phyloP scores from a whole-genome alignment of 2,329 filamentous ascomycete species.

The Cladosporium colombiae region DNA sequence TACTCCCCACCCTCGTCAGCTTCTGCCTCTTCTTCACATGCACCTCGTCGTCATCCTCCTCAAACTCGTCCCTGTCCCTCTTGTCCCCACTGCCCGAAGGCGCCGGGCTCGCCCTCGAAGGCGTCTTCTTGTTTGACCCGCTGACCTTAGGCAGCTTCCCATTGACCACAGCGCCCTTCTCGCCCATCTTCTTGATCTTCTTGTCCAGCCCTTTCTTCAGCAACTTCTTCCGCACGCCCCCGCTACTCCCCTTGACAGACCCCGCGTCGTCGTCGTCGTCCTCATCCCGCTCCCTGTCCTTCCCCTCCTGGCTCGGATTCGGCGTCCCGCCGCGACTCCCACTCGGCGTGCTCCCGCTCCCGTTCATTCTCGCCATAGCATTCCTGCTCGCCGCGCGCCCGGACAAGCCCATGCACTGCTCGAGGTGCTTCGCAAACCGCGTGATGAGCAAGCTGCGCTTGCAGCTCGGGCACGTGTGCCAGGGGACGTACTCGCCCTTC shows the following conservation, averaged over 20 bases:
- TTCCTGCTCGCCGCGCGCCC: slow-evolving; percentile 54
- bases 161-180: slow-evolving; percentile 32
- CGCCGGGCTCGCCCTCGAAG: slow-evolving; percentile 25
- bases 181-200: slow-evolving; percentile 47
- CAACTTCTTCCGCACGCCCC: slow-evolving; percentile 39
- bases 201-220: slow-evolving; percentile 44
- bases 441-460: slow-evolving; percentile 63
- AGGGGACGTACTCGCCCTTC: slow-evolving; percentile 54
- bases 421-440: slow-evolving; percentile 61
- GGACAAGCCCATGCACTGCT: slow-evolving; percentile 61
- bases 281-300: slow-evolving; percentile 26
- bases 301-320: slow-evolving; percentile 26
- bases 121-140: slow-evolving; percentile 27
- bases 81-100: slow-evolving; percentile 30
- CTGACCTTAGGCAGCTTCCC: slow-evolving; percentile 36
- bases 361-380: slow-evolving; percentile 49
- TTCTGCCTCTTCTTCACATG: slow-evolving; percentile 41
- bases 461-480: slow-evolving; percentile 61
- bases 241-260: slow-evolving; percentile 28
- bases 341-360: slow-evolving; percentile 32
- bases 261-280: slow-evolving; percentile 35
- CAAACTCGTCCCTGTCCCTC: slow-evolving; percentile 34
- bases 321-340: slow-evolving; percentile 39
- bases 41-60: slow-evolving; percentile 22
- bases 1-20: slow-evolving; percentile 38